Base-by-base conservation (phyloP, 176 grass and related monocot genomes). In the Dendrocalamus sinicus region DNA sequence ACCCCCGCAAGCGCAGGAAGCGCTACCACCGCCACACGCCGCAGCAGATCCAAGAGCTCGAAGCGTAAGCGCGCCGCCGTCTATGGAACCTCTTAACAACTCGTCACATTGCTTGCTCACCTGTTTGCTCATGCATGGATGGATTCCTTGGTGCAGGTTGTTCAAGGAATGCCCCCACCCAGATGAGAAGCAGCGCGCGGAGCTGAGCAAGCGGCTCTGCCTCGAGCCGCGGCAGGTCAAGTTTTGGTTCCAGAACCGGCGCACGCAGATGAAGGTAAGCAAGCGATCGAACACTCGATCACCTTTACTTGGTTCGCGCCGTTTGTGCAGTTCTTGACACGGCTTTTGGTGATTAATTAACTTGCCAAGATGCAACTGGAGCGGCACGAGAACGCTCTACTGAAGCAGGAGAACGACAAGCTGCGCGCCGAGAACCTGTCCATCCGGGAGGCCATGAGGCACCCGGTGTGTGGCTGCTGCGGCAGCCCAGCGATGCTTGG, bases 241-340 rank as follows among this genome's bases (percentile, higher is more conserved):
- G 91, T 98, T 98, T 88, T 98, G 93, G 96, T 98, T 98, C 86
- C 96, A 98, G 91, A 98, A 98, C 23, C 82, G 91, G 0, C 86
- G 96, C 39, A 98, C 91, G 28, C 90, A 92, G 72, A 84, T 89
- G 88, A 98, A 98, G 90, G 96, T 98, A 72, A 59, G 43, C 52
- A 46, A 47, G 8, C 65, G 40, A 35, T 37, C 20, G 17, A 76
- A 65, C 47, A 22, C 20, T 15, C 68, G 8, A 20, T 67, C 32
- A 8, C 32, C n/a, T 74, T 39, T 8, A 7, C 17, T 30, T 37
- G 8, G 7, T 72, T 28, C 6, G 32, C n/a, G 69, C 22, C 3
- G 1, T 43, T 40, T 7, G 69, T 85, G 50, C 43, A 37, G 47
- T 73, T 67, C 65, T 39, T 75, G 37, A 84, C 53, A 65, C 8